A percentile compares a stretch with the other conserved stretches of the same genome.
Evolutionary conservation across 306 rosid species (phyloP).

Genomic region (Sicyos edulis): DNA sequence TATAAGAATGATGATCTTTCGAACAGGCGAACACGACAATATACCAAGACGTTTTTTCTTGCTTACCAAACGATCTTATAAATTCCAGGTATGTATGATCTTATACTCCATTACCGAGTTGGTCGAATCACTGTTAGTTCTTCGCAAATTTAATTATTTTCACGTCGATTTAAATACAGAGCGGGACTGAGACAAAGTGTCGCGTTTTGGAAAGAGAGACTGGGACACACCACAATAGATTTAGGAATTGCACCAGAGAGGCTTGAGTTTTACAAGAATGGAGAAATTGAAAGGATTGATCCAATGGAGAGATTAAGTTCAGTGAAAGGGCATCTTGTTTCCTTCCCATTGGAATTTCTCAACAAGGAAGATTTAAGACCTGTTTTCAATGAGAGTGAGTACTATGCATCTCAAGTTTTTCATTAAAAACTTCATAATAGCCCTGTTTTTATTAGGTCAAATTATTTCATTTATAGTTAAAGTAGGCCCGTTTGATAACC

Average conservation of each 20-base stretch:
- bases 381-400: constrained; percentile 84
- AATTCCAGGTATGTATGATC: constrained; percentile 65
- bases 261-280: constrained; percentile 50
- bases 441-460: not conserved
- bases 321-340: constrained; percentile 82
- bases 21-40: constrained; percentile 74
- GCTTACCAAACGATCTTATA: constrained; percentile 82
- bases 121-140: not conserved
- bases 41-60: constrained; percentile 84
- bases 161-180: constrained; percentile 32
- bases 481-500: no score
- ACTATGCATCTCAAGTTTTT: constrained; percentile 85
- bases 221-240: constrained; percentile 79
- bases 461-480: constrained; percentile 22
- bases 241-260: constrained; percentile 73
- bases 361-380: constrained; percentile 90
- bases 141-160: constrained; percentile 25
- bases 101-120: not conserved
- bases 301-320: constrained; percentile 62
- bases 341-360: constrained; percentile 86
- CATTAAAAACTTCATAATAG: constrained; percentile 27
- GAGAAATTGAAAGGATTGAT: constrained; percentile 43
- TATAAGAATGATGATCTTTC: constrained; percentile 16
- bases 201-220: constrained; percentile 58
- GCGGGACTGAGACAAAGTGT: constrained; percentile 70